Base-by-base conservation (phyloP, 2,329 filamentous ascomycete genomes). In the Aspergillus novoparasiticus region DNA sequence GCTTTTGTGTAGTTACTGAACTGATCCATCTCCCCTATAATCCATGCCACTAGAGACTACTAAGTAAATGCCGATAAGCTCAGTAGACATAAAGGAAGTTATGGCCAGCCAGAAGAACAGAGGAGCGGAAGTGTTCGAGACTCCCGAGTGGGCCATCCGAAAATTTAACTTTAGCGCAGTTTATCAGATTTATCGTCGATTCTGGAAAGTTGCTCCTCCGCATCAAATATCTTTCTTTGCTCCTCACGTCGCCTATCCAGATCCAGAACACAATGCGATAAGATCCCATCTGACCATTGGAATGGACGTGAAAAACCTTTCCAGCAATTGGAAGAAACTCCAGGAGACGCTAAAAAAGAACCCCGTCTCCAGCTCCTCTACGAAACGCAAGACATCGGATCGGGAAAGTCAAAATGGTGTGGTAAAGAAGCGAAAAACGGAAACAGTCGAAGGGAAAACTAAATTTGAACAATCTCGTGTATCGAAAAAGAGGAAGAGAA, bases 251-350 rank as follows among this genome's bases (percentile, higher is more conserved):
- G 46, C 50, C 19, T 26, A 48, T n/a, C 26, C 48, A 51, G 28
- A 55, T 11, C 48, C 59, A 56, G 32, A 46, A 54, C 71, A 71
- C 55, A 41, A 72, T 74, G 72, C 66, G 36, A 64, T 70, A 71
- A 65, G 23, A 19, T 45, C 43, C 43, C 46, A 43, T 43, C 48
- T 26, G 36, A 61, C 48, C 54, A 58, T 66, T 73, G 73, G 71
- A 63, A 81, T 82, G 80, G 80, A 83, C 66, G 63, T 76, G 36
- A 78, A 77, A 63, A 74, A 71, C 54, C 75, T 83, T 51, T 84
- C 82, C 61, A 79, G 78, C 64, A 84, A 84, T 71, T 84, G 82
- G 82, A 83, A 81, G 70, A 83, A 80, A 71, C 75, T 84, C 62
- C 81, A 83, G 71, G 74, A 74, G 64, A 79, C 77, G n/a, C 68